Conservation (phyloP, 345 rosid genomes). For the Moricandia moricandioides region DNA sequence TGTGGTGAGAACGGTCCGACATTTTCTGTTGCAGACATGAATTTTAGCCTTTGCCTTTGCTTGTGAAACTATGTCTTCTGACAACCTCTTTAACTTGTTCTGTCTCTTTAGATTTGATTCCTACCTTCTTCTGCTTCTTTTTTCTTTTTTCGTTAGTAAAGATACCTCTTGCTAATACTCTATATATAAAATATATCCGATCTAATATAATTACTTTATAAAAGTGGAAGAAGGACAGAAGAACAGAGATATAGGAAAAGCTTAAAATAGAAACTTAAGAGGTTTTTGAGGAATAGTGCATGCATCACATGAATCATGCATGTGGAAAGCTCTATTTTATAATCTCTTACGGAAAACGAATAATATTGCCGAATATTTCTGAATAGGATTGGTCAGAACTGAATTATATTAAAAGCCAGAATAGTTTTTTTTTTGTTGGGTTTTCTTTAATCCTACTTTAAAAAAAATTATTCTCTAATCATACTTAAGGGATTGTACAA, state of each 20-base stretch:
- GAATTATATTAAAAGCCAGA: background rate
- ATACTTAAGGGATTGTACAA: background rate
- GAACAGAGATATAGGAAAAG: conserved; percentile 14
- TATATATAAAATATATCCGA: conserved; percentile 1
- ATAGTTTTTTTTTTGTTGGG: background rate
- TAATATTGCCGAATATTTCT: background rate
- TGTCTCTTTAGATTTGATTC: conserved; percentile 31
- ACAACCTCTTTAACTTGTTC: conserved; percentile 29
- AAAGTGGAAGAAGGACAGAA: background rate
- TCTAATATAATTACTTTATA: background rate
- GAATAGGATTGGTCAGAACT: background rate
- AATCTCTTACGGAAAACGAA: background rate
- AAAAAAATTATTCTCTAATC: background rate
- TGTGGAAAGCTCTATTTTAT: background rate
- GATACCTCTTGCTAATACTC: background rate
- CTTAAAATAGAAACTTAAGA: conserved; percentile 27
- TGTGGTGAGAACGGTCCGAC: conserved; percentile 36
- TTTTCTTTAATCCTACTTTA: background rate
- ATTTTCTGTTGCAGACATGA: conserved; percentile 34
- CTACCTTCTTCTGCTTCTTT: conserved; percentile 24
- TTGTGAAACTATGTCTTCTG: conserved; percentile 31
- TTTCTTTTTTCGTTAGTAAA: background rate
- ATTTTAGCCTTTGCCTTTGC: conserved; percentile 37
- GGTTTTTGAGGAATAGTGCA: conserved; percentile 8
- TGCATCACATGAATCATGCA: conserved; percentile 22